Base-by-base conservation (phyloP, 106 monocot genomes). In the Alisma plantagoaquatica region DNA sequence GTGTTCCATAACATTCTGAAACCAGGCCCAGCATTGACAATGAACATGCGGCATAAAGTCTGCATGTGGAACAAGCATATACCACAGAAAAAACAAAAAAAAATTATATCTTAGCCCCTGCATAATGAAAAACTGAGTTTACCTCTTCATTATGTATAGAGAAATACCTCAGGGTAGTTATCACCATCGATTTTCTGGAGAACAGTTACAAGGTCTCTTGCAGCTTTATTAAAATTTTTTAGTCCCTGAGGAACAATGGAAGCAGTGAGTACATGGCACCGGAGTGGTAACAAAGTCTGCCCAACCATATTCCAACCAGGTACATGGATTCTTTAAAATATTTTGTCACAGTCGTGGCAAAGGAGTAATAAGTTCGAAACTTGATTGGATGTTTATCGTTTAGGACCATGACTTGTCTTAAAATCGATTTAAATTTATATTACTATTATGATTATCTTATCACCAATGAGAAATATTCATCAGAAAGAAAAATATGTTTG, bases 1-100 rank as follows among this genome's bases (percentile, higher is more conserved):
- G 69, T 53, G n/a, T 27, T 33, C 69, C 69, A 69, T 31, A 69
- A 33, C 53, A 69, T 33, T 61, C 69, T 69, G 35, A 69, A 69
- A 23, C 69, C 69, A 46, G 61, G 69, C 19, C 69, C 69, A n/a
- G 69, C 69, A 44, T 69, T 69, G 27, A 69, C 33, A 22, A 69
- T 69, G 53, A 61, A 61, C 69, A 69, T 61, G 2, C 53, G 69
- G 35, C 42, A 33, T n/a, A 69, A 51, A 14, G 69, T 69, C 69
- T 68, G 59, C 15, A 14, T n/a, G n/a, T n/a, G n/a, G n/a, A n/a
- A n/a, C n/a, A n/a, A n/a, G n/a, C n/a, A 23, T 12, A 46, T 19
- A 56, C 31, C 27, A 29, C 18, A 43, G n/a, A 23, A 56, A 7
- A 23, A 0, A 4, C 22, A 17, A 24, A 12, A 30, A 44, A 41